Evolutionary conservation across 495 filamentous ascomycete genomes (phyloP).

Genomic region (Aspergillus sclerotioniger): DNA sequence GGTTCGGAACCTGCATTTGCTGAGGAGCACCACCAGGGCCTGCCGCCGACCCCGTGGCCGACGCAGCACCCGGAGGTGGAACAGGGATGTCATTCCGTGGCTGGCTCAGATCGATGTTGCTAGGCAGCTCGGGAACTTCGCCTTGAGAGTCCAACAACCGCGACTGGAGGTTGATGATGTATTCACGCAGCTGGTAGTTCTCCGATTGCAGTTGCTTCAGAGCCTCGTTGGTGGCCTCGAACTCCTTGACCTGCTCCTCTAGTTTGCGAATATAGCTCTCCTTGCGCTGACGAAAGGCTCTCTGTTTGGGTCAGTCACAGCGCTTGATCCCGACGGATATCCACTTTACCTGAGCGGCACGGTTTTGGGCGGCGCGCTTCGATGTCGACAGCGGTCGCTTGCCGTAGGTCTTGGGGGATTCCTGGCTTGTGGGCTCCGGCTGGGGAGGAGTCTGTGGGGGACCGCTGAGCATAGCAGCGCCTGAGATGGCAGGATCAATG

Average conservation of each 20-base stretch:
- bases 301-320: constrained; percentile 48
- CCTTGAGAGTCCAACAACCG: constrained; percentile 81
- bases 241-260: constrained; percentile 83
- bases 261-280: constrained; percentile 97
- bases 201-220: constrained; percentile 77
- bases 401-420: constrained; percentile 51
- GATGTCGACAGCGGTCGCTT: constrained; percentile 92
- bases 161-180: constrained; percentile 85
- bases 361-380: constrained; percentile 94
- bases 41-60: constrained; percentile 13
- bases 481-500: constrained; percentile 54
- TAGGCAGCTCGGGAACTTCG: constrained; percentile 79
- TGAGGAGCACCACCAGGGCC: constrained; percentile 20
- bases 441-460: constrained; percentile 40
- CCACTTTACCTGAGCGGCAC: constrained; percentile 86
- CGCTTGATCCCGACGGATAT: neutral
- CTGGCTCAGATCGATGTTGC: constrained; percentile 54
- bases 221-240: constrained; percentile 62
- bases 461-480: constrained; percentile 39
- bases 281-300: constrained; percentile 96
- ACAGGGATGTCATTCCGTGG: constrained; percentile 34
- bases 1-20: constrained; percentile 26
- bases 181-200: constrained; percentile 86
- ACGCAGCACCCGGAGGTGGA: constrained; percentile 16
- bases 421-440: constrained; percentile 36